phyloP scores from a whole-genome alignment of 2,329 filamentous ascomycete species.

The Macrophomina tecta region DNA sequence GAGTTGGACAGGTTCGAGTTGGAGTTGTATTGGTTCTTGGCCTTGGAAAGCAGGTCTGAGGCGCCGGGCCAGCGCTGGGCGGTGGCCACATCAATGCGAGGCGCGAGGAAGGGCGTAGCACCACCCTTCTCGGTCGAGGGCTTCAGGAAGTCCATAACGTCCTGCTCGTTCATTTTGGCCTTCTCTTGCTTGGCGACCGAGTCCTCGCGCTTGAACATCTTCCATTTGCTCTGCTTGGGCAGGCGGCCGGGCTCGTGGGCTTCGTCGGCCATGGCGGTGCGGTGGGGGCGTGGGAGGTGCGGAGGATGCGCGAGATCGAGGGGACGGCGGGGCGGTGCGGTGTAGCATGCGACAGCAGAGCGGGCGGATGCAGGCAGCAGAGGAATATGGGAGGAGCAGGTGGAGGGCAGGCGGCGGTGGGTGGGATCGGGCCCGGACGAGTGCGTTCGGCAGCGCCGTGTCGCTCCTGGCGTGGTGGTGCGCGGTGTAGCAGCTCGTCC shows the following conservation, averaged over 20 bases:
- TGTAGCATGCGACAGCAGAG: conserved; percentile 14
- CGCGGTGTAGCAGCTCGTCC: conserved; percentile 20
- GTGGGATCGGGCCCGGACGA: conserved; percentile 17
- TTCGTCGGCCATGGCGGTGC: conserved; percentile 40
- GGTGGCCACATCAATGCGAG: conserved; percentile 56
- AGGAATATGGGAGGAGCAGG: background rate
- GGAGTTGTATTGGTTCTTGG: conserved; percentile 32
- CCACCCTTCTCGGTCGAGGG: conserved; percentile 53
- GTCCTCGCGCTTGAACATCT: conserved; percentile 54
- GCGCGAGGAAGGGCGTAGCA: conserved; percentile 36
- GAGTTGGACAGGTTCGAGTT: conserved; percentile 41
- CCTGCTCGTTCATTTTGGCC: conserved; percentile 47
- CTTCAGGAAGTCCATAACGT: conserved; percentile 65
- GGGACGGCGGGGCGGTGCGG: conserved; percentile 19
- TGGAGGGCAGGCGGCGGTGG: background rate
- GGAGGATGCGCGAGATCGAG: conserved; percentile 21
- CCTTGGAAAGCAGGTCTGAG: conserved; percentile 48
- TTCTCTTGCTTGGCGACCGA: conserved; percentile 37
- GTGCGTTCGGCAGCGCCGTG: conserved; percentile 13
- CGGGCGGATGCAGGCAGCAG: background rate
- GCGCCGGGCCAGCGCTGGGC: conserved; percentile 60
- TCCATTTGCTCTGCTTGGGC: conserved; percentile 56
- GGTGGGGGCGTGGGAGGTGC: conserved; percentile 21
- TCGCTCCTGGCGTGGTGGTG: conserved; percentile 27
- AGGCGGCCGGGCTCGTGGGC: conserved; percentile 37